A percentile compares a stretch with the other conserved stretches of the same genome.
These are phyloP conservation scores for Harringtonia lauricola DNA, from an alignment of 2,329 filamentous ascomycete genomes.

Conservation along the genomic window DNA sequence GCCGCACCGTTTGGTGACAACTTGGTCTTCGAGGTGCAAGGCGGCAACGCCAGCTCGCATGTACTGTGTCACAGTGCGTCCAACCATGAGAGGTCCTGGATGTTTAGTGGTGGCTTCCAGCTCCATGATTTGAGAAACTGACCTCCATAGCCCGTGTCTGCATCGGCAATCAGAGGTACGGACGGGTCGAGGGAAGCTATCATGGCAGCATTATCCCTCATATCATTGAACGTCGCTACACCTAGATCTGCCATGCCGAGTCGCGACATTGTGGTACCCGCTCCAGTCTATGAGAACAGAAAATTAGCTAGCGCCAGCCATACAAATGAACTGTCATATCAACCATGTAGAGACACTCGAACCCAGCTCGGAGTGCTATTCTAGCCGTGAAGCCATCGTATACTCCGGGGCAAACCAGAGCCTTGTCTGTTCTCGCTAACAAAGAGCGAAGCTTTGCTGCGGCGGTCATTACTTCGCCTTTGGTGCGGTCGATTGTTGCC, in stretches of 20 bases:
- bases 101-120: too few relatives aligned
- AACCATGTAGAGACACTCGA: slow-evolving; percentile 1
- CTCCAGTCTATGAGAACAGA: slow-evolving; percentile 29
- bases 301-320: too few relatives aligned
- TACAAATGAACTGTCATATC: background rate
- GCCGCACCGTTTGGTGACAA: slow-evolving; percentile 26
- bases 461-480: background rate
- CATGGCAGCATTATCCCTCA: slow-evolving; percentile 41
- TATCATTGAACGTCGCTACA: slow-evolving; percentile 38
- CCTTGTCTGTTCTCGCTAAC: background rate
- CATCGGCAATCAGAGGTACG: slow-evolving; percentile 39
- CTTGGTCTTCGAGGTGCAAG: slow-evolving; percentile 24
- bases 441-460: background rate
- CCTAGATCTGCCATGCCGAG: slow-evolving; percentile 38
- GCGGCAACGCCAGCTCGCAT: slow-evolving; percentile 38
- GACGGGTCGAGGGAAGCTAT: slow-evolving; percentile 36
- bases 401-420: background rate
- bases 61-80: slow-evolving; percentile 35
- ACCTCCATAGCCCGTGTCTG: slow-evolving; percentile 34
- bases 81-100: slow-evolving; percentile 21
- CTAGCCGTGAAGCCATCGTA: background rate
- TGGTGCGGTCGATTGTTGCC: background rate
- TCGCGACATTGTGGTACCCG: slow-evolving; percentile 34
- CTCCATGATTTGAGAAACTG: too few relatives aligned
- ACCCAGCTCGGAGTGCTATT: background rate